Conservation (phyloP, 306 rosid genomes). For the Elaeagnus macrophylla region DNA sequence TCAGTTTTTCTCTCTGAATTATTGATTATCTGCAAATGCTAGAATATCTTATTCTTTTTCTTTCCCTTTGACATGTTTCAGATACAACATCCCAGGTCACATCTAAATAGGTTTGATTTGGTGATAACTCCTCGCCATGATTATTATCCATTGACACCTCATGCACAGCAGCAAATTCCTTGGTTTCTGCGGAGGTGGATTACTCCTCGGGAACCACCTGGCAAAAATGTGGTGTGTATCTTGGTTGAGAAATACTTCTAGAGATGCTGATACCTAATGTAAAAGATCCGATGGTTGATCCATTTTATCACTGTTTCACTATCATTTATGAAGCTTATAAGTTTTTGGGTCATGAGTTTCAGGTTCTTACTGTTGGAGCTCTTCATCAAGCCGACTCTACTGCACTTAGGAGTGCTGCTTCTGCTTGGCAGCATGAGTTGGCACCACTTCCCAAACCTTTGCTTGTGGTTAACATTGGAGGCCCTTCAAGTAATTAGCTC, state of each 20-base stretch:
- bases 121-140: slow-evolving; percentile 79
- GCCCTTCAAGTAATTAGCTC: slow-evolving; percentile 61
- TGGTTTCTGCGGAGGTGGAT: slow-evolving; percentile 76
- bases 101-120: slow-evolving; percentile 72
- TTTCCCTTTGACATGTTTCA: slow-evolving; percentile 31
- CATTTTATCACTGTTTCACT: not conserved
- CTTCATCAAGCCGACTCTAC: slow-evolving; percentile 82
- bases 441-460: slow-evolving; percentile 74
- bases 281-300: not conserved
- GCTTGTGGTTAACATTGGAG: slow-evolving; percentile 79
- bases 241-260: slow-evolving; percentile 17
- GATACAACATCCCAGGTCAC: slow-evolving; percentile 88
- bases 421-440: slow-evolving; percentile 65
- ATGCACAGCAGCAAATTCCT: slow-evolving; percentile 58
- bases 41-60: slow-evolving; percentile 13
- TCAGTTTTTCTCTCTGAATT: not conserved
- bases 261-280: slow-evolving; percentile 1
- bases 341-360: slow-evolving; percentile 14
- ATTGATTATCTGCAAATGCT: not conserved
- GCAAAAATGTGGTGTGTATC: slow-evolving; percentile 61
- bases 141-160: slow-evolving; percentile 70
- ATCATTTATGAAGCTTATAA: slow-evolving; percentile 16
- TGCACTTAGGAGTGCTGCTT: slow-evolving; percentile 68
- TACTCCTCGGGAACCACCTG: slow-evolving; percentile 80
- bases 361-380: slow-evolving; percentile 88